Conservation (phyloP, 257 asterid species). For the Solanum paucissectum region DNA sequence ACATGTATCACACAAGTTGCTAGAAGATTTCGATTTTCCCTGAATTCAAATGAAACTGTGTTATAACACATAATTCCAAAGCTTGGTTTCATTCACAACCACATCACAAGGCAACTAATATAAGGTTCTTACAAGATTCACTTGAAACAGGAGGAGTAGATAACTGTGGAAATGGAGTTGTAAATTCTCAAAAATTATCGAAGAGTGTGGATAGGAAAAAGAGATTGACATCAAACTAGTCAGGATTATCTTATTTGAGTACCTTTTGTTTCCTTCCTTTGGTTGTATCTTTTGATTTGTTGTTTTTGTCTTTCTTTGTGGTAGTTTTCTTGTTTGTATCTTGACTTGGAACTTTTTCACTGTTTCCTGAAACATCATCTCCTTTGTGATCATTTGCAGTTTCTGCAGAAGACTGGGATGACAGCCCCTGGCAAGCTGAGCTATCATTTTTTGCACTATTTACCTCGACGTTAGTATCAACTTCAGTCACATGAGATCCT, state of each 20-base stretch:
- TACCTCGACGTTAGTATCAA: conserved; percentile 15
- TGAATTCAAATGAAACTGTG: conserved; percentile 6
- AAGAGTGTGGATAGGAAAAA: not conserved
- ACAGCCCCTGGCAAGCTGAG: conserved; percentile 19
- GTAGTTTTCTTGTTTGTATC: conserved; percentile 31
- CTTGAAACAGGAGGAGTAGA: not conserved
- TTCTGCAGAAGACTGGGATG: conserved; percentile 30
- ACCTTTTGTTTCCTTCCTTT: conserved; percentile 88
- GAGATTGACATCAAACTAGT: not conserved
- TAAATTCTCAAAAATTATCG: not conserved
- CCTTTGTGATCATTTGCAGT: conserved; percentile 16
- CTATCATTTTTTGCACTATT: conserved; percentile 23
- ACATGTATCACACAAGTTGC: conserved; percentile 62
- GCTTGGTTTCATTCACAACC: not conserved
- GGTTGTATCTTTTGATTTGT: conserved; percentile 38
- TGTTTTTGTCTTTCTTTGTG: conserved; percentile 40
- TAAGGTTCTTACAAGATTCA: not conserved
- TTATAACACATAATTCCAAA: not conserved
- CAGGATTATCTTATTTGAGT: not conserved
- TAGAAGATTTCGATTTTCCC: conserved; percentile 33
- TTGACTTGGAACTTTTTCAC: conserved; percentile 24
- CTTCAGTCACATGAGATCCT: not conserved
- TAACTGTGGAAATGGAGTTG: not conserved
- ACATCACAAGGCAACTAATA: not conserved
- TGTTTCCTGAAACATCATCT: conserved; percentile 27